A percentile compares a stretch with the other conserved stretches of the same genome.
phyloP scores from a whole-genome alignment of 2,329 filamentous ascomycete species.

The Monilinia fructicola region DNA sequence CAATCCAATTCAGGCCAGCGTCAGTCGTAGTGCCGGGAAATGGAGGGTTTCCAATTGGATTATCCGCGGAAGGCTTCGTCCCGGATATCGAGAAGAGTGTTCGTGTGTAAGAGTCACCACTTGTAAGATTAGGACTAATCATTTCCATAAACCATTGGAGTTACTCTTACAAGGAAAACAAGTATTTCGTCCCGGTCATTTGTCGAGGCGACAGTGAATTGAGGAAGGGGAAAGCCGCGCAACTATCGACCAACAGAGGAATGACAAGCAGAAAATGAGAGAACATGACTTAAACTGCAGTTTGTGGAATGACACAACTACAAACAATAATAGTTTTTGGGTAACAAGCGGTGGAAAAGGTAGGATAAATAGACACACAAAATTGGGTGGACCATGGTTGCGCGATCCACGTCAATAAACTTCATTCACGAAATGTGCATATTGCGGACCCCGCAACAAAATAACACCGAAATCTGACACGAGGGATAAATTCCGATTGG shows the following conservation, averaged over 20 bases:
- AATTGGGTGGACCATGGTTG: neutral
- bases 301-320: neutral
- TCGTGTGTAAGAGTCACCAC: constrained; percentile 13
- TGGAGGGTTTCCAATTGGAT: constrained; percentile 17
- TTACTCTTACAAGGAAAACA: constrained; percentile 4
- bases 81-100: constrained; percentile 18
- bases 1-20: constrained; percentile 14
- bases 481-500: constrained; percentile 15
- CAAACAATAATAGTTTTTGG: no score
- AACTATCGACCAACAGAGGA: neutral
- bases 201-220: constrained; percentile 3
- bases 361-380: neutral
- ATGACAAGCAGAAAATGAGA: neutral
- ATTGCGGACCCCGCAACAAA: constrained; percentile 3
- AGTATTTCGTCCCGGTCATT: neutral
- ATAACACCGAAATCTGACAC: neutral
- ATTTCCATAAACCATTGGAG: neutral
- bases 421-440: neutral
- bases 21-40: constrained; percentile 16
- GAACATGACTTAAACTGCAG: neutral
- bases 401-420: no score
- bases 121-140: neutral
- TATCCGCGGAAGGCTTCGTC: neutral
- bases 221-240: neutral
- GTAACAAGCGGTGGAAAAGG: neutral